Conservation (phyloP, 75 land plant genomes). For the Gnetum montanum region DNA sequence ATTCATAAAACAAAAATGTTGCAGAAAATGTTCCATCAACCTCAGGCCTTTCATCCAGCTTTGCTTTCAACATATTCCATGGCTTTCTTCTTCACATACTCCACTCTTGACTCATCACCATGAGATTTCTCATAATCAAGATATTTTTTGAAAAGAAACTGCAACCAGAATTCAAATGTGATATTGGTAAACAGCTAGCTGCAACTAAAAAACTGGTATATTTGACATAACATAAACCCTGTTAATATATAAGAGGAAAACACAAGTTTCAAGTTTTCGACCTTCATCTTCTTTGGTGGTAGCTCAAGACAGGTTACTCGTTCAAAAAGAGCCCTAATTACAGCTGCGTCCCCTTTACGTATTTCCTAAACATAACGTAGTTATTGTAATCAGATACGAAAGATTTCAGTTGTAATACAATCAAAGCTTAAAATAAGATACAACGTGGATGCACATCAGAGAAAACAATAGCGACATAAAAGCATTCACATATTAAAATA, state of each 20-base stretch:
- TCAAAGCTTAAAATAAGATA: no score
- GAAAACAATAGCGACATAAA: no score
- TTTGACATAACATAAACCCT: no score
- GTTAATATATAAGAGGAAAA: no score
- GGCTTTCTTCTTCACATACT: conserved; percentile 78
- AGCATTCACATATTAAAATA: not conserved
- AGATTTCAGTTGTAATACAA: no score
- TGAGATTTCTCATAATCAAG: conserved; percentile 66
- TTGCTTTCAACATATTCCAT: conserved; percentile 71
- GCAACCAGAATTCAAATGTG: conserved; percentile 6
- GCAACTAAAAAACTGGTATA: no score
- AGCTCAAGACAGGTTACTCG: conserved; percentile 70
- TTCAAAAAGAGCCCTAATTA: conserved; percentile 86
- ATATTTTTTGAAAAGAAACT: conserved; percentile 90
- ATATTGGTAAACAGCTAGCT: no score
- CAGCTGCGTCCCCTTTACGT: conserved; percentile 48
- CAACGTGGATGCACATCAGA: no score
- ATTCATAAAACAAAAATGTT: not conserved
- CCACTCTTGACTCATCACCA: conserved; percentile 66
- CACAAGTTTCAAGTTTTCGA: not conserved
- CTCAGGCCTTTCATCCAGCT: conserved; percentile 13
- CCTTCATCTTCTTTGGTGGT: conserved; percentile 90
- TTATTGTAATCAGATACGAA: no score
- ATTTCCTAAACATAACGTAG: no score
- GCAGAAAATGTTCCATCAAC: not conserved